phyloP scores from a whole-genome alignment of 2,329 filamentous ascomycete genomes.

The Scedosporium boydii region DNA sequence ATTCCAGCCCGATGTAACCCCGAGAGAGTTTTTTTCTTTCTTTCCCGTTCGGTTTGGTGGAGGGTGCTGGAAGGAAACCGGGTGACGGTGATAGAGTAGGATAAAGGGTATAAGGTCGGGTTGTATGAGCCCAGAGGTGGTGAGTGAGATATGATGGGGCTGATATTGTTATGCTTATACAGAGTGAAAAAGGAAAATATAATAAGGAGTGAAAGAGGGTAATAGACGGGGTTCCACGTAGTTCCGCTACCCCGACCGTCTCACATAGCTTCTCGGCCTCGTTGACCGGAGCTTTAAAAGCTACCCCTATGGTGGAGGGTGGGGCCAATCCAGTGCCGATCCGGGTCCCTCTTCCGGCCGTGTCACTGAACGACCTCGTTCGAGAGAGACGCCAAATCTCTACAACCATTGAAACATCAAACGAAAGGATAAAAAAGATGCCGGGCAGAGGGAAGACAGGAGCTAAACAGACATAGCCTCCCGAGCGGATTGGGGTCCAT shows the following conservation, averaged over 20 bases:
- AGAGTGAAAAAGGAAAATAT: too few relatives aligned
- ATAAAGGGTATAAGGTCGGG: neutral
- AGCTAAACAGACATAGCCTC: too few relatives aligned
- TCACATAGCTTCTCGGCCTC: neutral
- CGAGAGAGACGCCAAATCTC: neutral
- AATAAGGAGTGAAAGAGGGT: too few relatives aligned
- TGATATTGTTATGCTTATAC: too few relatives aligned
- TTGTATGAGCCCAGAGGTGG: too few relatives aligned
- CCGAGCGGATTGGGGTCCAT: too few relatives aligned
- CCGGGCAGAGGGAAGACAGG: neutral
- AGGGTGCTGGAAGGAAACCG: neutral
- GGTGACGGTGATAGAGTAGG: neutral
- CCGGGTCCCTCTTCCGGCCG: neutral
- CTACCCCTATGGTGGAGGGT: neutral
- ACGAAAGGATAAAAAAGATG: neutral
- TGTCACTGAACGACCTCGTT: neutral
- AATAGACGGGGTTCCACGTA: neutral
- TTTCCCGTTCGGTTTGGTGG: neutral
- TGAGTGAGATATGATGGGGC: too few relatives aligned
- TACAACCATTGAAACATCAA: neutral
- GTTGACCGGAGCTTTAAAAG: neutral
- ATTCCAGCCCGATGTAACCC: neutral
- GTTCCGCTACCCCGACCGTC: neutral
- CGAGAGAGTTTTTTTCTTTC: neutral
- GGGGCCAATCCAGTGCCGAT: slow-evolving; percentile 2